Evolutionary conservation across 2,329 filamentous ascomycete genomes (phyloP).

Genomic region (Apiospora arundinis): DNA sequence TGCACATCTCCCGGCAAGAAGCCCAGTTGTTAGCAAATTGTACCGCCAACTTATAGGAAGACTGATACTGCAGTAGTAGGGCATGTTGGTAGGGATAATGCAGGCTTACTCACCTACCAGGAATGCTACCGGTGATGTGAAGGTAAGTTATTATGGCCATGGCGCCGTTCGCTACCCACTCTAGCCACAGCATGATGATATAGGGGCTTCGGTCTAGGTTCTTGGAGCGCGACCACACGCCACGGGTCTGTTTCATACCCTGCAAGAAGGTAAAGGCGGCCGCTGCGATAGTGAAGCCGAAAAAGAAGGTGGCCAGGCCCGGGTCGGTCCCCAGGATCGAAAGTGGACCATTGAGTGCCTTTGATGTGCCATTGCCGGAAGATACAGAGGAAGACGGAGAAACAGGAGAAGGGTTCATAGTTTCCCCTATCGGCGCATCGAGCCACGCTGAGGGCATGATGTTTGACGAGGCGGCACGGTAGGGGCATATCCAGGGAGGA

Average conservation of each 20-base stretch:
- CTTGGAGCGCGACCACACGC: constrained; percentile 4
- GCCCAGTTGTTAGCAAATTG: not conserved
- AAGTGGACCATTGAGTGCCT: not conserved
- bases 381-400: not conserved
- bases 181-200: constrained; percentile 5
- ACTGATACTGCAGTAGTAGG: not conserved
- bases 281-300: not conserved
- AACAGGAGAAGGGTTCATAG: not conserved
- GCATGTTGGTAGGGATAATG: not conserved
- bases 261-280: constrained; percentile 8
- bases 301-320: constrained; percentile 6
- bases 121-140: not conserved
- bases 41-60: not conserved
- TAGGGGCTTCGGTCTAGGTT: constrained; percentile 1
- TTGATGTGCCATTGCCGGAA: not conserved
- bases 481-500: not conserved
- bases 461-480: not conserved
- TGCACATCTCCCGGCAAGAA: not conserved
- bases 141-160: constrained; percentile 1
- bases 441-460: not conserved
- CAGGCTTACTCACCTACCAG: not conserved
- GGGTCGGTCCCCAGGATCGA: not conserved
- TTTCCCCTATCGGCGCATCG: not conserved
- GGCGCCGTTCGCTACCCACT: not conserved
- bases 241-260: not conserved